Evolutionary conservation across 1,284 basidiomycete species (phyloP), one percentile per base, ranked within the genome.

Genomic region (Microbotryum scabiosae): DNA sequence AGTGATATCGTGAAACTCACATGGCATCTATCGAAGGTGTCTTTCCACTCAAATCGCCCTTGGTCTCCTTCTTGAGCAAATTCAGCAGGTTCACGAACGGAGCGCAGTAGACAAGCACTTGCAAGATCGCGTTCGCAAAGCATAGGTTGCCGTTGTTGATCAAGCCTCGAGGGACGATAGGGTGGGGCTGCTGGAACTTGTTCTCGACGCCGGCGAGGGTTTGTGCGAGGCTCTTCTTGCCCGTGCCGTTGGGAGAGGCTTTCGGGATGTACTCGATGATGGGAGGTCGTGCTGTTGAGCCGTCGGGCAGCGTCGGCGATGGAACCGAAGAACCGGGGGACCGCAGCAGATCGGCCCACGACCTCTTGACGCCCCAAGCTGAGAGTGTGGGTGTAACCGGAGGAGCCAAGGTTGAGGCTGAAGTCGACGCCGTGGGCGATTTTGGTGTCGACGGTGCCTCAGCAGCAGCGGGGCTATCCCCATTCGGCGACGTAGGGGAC

Each of bases 101-200:
- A 18, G 83, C 82, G 70, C 87, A 92, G 75, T 92, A 94, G 1
- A 94, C 82, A 23, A 98, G 81, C 2, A 89, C 84, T 77, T 97
- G 94, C 26, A 97, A 77, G 36, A 97, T 80, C 76, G 91, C 86
- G 72, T 97, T 97, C 56, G 93, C 92, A 74, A 97, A 98, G 76
- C 94, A 98, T 83, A 97, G 87, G 77, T 98, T 98, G 10, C 94
- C 94, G 6, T 85, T 87, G 76, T 97, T 98, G 71, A 97, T 82
- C 49, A 98, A 78, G 5, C 94, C 94, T 32, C 93, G 47, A 12
- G 70, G 68, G n/a, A 60, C 43, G 3, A 70, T 55, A 5, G 59
- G 21, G 14, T 54, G 52, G 5, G 59, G 61, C 10, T 52, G n/a
- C 12, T n/a, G 36, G 18, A 41, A 43, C 20, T 18, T 16, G n/a